Evolutionary conservation across 805 yeast genomes (phyloP), one percentile per base, ranked within the genome.

Genomic region (Candida gorgasii): DNA sequence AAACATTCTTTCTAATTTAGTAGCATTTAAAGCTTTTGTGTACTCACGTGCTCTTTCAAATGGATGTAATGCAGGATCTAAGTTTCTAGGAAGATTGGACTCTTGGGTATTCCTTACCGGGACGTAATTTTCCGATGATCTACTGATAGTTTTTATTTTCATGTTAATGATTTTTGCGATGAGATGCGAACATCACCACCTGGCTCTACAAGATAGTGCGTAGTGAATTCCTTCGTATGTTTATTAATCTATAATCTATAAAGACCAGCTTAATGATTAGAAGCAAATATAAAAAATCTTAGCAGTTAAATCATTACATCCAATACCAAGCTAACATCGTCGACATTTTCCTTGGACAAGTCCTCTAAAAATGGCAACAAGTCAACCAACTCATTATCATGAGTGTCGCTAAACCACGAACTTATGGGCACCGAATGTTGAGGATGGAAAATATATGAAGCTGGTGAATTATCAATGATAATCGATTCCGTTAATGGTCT

Each of bases 371-470:
- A 81, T 11, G 98, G 99, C 42, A 93, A 69, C 64, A 93, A 79
- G 65, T 93, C 99, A 48, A 87, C 65, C 55, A 93, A 74, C 72
- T 93, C 99, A 61, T 90, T 90, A 63, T 93, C 99, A 63, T 93
- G 99, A 20, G 93, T 82, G 66, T 93, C 99, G 52, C 96, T 87
- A 73, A 93, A 93, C 99, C 99, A 93, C 62, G 93, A 84, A 51
- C 96, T 87, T 20, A 93, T 87, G 17, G 99, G 99, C 20, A 93
- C 85, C 7, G 98, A 95, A 68, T 93, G 97, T 63, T 89, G 95
- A 15, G 99, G 99, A 61, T 93, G 98, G 73, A 93, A 87, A 43
- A 92, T 83, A 65, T 93, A 93, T n/a, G 97, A 88, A 3, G 98
- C 96, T 1, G 99, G 98, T 2, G 98, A 90, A 65, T 93, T 93